Base-by-base conservation (phyloP, 352 stramenopile species). In the Phytopythium mirpurense region DNA sequence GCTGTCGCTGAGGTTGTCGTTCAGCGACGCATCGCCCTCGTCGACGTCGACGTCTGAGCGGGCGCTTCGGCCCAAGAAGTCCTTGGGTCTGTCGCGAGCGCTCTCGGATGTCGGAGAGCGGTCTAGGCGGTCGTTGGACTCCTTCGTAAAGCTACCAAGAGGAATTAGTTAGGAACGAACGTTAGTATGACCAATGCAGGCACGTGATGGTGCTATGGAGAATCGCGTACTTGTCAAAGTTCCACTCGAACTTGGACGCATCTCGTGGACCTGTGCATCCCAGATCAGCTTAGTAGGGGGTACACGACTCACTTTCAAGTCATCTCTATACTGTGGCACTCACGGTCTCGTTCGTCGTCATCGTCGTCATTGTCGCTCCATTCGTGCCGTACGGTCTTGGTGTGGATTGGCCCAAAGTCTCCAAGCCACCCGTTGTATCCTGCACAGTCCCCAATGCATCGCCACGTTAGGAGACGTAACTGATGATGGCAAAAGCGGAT, bases 371-470 rank as follows among this genome's bases (percentile, higher is more conserved):
- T 59, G 42, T 68, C 67, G 40, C 62, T 62, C 68, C 78, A 88
- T 18, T 70, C 65, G 9, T 70, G 70, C 2, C 68, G 67, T 38
- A 91, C 74, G 19, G 76, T 89, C 54, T 80, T 88, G 4, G 83
- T 91, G 43, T 91, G 83, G 42, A 74, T 60, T 5, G 76, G 74
- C 2, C 83, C 80, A 46, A 83, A 91, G 63, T 91, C 78, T 12
- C 80, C 78, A 2, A 93, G 51, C 78, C 83, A 93, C 9, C 77
- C 74, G 24, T 83, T 82, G 64, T 83, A 90, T 37, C 68, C 79
- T 90, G 34, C 19, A 19, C 3, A 57, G 31, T 27, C 18, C 38
- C 10, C 12, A 18, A 16, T 10, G 27, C 7, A 24, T 24, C 6
- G 37, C 23, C 37, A 42, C 19, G 18, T 44, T 44, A 44, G 38